These are phyloP conservation scores for Cucumis melo DNA, from an alignment of 306 rosid species.

Conservation along the genomic window DNA sequence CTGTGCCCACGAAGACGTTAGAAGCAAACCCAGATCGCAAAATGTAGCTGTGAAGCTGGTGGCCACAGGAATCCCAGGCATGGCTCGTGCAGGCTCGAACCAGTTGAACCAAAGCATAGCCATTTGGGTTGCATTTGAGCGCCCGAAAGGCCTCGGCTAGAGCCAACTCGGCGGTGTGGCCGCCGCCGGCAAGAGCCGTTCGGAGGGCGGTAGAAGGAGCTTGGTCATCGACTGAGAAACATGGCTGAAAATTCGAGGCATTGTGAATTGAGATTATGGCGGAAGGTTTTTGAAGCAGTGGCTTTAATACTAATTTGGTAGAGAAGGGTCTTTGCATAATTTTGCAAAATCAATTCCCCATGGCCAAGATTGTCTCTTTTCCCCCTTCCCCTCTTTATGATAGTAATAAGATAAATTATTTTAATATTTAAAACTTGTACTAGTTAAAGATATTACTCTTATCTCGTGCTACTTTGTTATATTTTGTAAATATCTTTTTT, in stretches of 20 bases:
- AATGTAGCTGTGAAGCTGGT: conserved; percentile 41
- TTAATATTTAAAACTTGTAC: no score
- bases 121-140: conserved; percentile 25
- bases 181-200: conserved; percentile 8
- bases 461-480: no score
- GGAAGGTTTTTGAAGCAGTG: not conserved
- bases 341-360: not conserved
- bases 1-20: conserved; percentile 21
- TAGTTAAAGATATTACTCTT: no score
- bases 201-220: conserved; percentile 10
- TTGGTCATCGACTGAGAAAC: not conserved
- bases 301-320: not conserved
- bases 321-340: not conserved
- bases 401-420: no score
- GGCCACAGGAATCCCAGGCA: conserved; percentile 14
- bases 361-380: not conserved
- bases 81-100: conserved; percentile 24
- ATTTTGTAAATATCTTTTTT: no score
- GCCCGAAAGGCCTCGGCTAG: conserved; percentile 15
- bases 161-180: conserved; percentile 11
- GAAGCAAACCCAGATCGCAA: conserved; percentile 42
- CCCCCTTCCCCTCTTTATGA: not conserved
- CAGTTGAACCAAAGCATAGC: conserved; percentile 33
- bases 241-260: not conserved
- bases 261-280: not conserved